Evolutionary conservation across 148 eudicot genomes (phyloP).

Genomic region (Cornus florida): DNA sequence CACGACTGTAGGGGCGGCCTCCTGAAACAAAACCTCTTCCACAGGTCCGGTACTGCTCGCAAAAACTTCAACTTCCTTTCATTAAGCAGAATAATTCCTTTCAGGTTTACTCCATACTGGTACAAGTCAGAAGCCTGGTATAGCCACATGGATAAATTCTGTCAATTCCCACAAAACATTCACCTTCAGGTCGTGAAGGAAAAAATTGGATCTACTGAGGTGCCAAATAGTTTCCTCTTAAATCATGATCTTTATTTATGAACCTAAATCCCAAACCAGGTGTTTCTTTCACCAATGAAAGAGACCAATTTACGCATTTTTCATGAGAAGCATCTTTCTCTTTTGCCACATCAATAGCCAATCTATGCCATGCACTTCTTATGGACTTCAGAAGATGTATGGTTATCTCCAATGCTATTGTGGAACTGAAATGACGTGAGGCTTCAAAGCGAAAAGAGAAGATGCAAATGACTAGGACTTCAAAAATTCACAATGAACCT

Average conservation of each 20-base stretch:
- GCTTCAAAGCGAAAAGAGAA: not conserved
- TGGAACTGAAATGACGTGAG: not conserved
- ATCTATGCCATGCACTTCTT: not conserved
- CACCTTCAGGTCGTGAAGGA: not conserved
- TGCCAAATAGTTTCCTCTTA: slow-evolving; percentile 4
- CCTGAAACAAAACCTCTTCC: not conserved
- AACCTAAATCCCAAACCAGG: not conserved
- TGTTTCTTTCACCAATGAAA: not conserved
- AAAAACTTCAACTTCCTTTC: not conserved
- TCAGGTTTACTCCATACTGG: not conserved
- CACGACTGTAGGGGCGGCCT: not conserved
- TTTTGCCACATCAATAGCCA: not conserved
- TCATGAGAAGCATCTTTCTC: not conserved
- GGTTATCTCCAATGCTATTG: not conserved
- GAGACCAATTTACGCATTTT: not conserved
- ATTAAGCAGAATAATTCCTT: not conserved
- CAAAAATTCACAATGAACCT: not conserved
- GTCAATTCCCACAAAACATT: not conserved
- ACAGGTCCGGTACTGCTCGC: not conserved
- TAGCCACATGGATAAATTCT: not conserved
- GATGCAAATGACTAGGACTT: not conserved
- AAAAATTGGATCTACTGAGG: not conserved
- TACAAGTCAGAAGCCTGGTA: not conserved
- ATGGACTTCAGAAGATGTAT: not conserved
- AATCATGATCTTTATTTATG: not conserved